Evolutionary conservation across 306 rosid genomes (phyloP).

Genomic region (Dicorynia guianensis): DNA sequence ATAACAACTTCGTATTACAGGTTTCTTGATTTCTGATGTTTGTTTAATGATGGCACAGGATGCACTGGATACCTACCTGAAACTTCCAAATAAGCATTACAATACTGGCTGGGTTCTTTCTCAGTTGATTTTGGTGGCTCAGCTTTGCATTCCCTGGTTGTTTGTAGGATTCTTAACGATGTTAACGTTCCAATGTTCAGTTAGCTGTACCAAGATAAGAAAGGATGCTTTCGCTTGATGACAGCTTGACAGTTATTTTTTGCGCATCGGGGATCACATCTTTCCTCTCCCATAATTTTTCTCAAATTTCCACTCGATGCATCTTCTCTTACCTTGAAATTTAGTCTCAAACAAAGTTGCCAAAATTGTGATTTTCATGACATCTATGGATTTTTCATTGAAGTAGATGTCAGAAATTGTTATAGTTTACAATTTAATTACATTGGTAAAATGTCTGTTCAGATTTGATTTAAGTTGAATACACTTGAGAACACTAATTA

Average conservation of each 20-base stretch:
- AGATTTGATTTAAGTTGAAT: background rate
- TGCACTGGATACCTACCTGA: slow-evolving; percentile 81
- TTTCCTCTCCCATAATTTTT: background rate
- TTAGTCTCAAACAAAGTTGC: background rate
- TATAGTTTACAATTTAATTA: background rate
- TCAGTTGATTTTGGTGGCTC: slow-evolving; percentile 63
- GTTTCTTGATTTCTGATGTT: slow-evolving; percentile 44
- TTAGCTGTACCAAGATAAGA: slow-evolving; percentile 16
- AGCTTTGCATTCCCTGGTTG: slow-evolving; percentile 19
- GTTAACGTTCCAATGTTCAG: background rate
- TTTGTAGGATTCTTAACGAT: slow-evolving; percentile 2
- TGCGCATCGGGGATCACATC: background rate
- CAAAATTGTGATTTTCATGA: background rate
- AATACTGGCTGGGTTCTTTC: slow-evolving; percentile 98
- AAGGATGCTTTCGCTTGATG: slow-evolving; percentile 27
- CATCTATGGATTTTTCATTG: background rate
- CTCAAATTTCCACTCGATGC: background rate
- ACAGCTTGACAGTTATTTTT: background rate
- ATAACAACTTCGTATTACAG: too few species aligned
- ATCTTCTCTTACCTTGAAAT: background rate
- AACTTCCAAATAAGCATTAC: slow-evolving; percentile 92
- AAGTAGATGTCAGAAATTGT: background rate
- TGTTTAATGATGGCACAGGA: slow-evolving; percentile 65
- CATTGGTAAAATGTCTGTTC: background rate
- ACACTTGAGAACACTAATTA: too few species aligned